Base-by-base conservation (phyloP, 202 grass and related monocot species). In the Panicum hallii region DNA sequence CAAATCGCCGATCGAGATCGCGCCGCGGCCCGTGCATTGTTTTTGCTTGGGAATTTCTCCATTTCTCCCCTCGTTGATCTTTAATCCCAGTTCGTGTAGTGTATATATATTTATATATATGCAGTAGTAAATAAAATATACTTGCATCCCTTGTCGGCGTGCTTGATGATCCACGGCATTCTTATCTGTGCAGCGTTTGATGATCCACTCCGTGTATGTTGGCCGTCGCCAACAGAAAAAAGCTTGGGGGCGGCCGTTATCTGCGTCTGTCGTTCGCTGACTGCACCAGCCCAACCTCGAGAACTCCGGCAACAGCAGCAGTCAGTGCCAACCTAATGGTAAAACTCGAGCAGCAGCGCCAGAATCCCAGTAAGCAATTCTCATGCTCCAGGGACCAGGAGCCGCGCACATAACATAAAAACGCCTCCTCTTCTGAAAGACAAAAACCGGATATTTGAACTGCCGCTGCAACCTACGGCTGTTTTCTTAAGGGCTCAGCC, bases 1-100 rank as follows among this genome's bases (percentile, higher is more conserved):
- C 75, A 83, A 75, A 80, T 87, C 80, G 53, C 62, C 69, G 1
- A 70, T 84, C 84, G 53, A 90, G 75, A 84, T 40, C 88, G 4
- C 13, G 63, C 44, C 54, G 46, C 72, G 26, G 45, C 38, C 58
- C 61, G 9, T 34, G 3, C 4, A 13, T 54, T 46, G 3, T 66
- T 30, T 70, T 26, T 50, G 74, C 60, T 57, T 12, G 3, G 32
- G 1, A 26, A 54, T 77, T 23, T 64, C 32, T 52, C 14, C 49
- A 36, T 13, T 34, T 48, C 17, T 70, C 9, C 9, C 66, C 8
- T 11, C 2, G 50, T 15, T 72, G 8, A 38, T 55, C 46, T 1
- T 1, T 32, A 32, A 50, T 23, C 19, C n/a, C 53, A 53, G 15
- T 53, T 15, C 15, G 49, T 52, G 5, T 17, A 5, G 4, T 5